These are phyloP conservation scores for Ormosia emarginata DNA, from an alignment of 306 rosid species.

Conservation along the genomic window DNA sequence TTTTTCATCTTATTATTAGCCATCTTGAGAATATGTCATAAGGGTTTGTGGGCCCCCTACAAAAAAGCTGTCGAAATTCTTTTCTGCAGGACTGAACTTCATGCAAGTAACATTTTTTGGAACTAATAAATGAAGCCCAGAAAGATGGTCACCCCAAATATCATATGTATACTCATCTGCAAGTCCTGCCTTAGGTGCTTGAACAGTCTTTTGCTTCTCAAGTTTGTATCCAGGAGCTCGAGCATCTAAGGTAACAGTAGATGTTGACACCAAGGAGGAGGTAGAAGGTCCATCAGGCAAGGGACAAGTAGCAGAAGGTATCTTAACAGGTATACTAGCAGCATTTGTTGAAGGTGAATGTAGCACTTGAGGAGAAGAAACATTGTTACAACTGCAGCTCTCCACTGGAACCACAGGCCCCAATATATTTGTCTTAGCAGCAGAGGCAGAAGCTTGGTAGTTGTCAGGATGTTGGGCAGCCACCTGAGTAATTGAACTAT, in stretches of 20 bases:
- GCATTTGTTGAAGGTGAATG: slow-evolving; percentile 37
- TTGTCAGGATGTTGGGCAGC: slow-evolving; percentile 28
- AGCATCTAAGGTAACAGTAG: slow-evolving; percentile 44
- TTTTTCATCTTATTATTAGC: slow-evolving; percentile 37
- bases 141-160: slow-evolving; percentile 92
- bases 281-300: slow-evolving; percentile 33
- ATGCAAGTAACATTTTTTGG: slow-evolving; percentile 46
- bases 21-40: slow-evolving; percentile 48
- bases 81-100: slow-evolving; percentile 47
- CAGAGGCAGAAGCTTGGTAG: slow-evolving; percentile 24
- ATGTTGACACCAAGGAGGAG: slow-evolving; percentile 35
- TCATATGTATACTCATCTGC: slow-evolving; percentile 77
- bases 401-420: slow-evolving; percentile 27
- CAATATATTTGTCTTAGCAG: slow-evolving; percentile 29
- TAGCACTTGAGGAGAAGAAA: slow-evolving; percentile 34
- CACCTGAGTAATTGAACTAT: slow-evolving; percentile 29
- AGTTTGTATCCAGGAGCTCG: slow-evolving; percentile 80
- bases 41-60: slow-evolving; percentile 74
- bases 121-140: slow-evolving; percentile 65
- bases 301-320: slow-evolving; percentile 53
- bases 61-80: slow-evolving; percentile 81
- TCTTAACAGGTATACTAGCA: slow-evolving; percentile 38
- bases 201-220: slow-evolving; percentile 28
- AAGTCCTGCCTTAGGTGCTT: slow-evolving; percentile 34
- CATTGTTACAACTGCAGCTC: neutral